Evolutionary conservation across 768 basidiomycete species (phyloP), one percentile per base, ranked within the genome.

Genomic region (Arthromyces matolae): DNA sequence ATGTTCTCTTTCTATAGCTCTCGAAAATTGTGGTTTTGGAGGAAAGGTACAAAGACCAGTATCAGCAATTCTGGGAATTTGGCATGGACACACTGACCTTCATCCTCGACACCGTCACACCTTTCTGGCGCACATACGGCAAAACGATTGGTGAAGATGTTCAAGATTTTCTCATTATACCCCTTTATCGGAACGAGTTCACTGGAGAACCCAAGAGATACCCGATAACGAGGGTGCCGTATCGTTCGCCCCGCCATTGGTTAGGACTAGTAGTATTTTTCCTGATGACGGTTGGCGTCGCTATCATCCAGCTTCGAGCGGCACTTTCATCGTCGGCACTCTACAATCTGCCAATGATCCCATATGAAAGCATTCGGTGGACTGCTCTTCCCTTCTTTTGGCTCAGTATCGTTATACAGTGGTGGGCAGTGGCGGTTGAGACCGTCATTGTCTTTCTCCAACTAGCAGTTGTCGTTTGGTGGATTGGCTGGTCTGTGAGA

Each of bases 101-200:
- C 47, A 65, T 89, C 40, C 71, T 90, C 35, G 87, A 89, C 57
- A 83, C 80, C 2, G 81, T 89, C 12, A 80, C 87, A 1, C 88
- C 88, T 0, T 79, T 90, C 59, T 89, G 88, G 88, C 73, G 87
- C 52, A 86, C 76, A 27, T 88, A 89, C 51, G 88, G 88, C 43
- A 88, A 85, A 58, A 78, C 79, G n/a, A 88, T 90, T 42, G 84
- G 86, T 25, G 79, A 86, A 59, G 88, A 90, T 56, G 75, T 87
- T 35, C 81, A 83, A 38, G 86, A 88, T 52, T 89, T 89, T 60
- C 78, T 89, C 49, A 86, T 90, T 55, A 81, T 90, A 49, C 88
- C 88, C 6, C 76, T 86, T 57, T 90, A 90, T 52, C 79, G 88
- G 27, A 87, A 90, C 61, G 88, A 89, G 60, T 90, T 89, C 60